Base-by-base conservation (phyloP, 192 early-diverging fungal species). In the Mortierella alpina region DNA sequence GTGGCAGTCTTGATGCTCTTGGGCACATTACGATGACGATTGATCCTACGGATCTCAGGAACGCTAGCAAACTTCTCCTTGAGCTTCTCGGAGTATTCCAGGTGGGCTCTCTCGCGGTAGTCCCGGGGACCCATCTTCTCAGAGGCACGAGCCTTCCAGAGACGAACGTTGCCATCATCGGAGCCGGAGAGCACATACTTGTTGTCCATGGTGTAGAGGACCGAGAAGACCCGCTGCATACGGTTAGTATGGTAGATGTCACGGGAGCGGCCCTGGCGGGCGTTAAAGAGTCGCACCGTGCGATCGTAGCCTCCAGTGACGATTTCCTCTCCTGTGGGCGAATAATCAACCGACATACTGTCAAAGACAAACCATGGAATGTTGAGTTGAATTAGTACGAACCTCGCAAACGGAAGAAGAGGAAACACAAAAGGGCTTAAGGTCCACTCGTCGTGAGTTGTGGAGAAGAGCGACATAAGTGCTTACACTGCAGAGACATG, bases 221-320 rank as follows among this genome's bases (percentile, higher is more conserved):
- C 97, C 63, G 93, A 93, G 77, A 98, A 99, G 41, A 98, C 90
- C 17, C 92, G 88, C 83, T 99, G 98, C 98, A 99, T 99, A 61
- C 98, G 95, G 84, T 98, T 96, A 11, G 97, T 95, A 85, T 98
- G 96, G 84, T 99, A 99, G 44, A 96, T 89, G 75, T 99, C 98
- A 48, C 95, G 90, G 60, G 89, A 91, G 82, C 95, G 93, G 14
- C 96, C 96, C 8, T 89, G 84, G 39, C 90, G 83, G 6, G 89
- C 88, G 50, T 93, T 90, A 86, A 92, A 99, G 23, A 99, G 91
- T 40, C 97, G 91, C 22, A 99, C 69, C 0, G 97, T 93, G 48
- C 92, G 91, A 82, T 99, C 98, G 77, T 99, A 99, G n/a, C 93
- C 90, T 63, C 95, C 98, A 52, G 95, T 96, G 18, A 98, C 96